Conservation (phyloP, 2,329 filamentous ascomycete genomes). For the Botrytis hyacinthi region DNA sequence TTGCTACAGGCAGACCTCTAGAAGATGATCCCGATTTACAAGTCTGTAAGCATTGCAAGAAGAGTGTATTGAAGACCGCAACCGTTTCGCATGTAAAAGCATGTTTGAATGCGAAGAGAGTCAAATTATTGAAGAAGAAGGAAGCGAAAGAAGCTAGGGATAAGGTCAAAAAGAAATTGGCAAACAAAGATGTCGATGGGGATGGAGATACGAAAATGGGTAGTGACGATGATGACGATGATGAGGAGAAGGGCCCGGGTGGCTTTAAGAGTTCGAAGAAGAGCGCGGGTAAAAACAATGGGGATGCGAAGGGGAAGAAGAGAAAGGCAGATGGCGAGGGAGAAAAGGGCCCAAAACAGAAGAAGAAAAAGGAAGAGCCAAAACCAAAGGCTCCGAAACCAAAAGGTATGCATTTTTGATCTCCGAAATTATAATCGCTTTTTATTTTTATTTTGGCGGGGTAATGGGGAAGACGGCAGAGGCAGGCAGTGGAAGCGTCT, state of each 20-base stretch:
- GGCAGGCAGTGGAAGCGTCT: not conserved
- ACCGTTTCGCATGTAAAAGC: slow-evolving; percentile 78
- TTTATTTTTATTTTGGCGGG: not conserved
- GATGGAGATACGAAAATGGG: slow-evolving; percentile 40
- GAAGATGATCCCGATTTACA: slow-evolving; percentile 77
- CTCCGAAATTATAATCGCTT: not conserved
- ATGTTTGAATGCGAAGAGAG: slow-evolving; percentile 65
- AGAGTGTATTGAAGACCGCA: slow-evolving; percentile 72
- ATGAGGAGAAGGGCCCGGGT: slow-evolving; percentile 40
- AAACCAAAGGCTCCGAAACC: slow-evolving; percentile 81
- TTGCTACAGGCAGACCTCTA: slow-evolving; percentile 76
- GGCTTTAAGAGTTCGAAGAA: slow-evolving; percentile 54
- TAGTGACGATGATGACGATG: slow-evolving; percentile 44
- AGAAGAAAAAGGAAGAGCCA: slow-evolving; percentile 93
- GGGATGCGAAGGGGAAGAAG: slow-evolving; percentile 66
- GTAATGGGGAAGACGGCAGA: not conserved
- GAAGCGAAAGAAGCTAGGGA: slow-evolving; percentile 40
- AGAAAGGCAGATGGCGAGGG: slow-evolving; percentile 71
- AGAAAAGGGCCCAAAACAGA: slow-evolving; percentile 81
- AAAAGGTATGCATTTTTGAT: slow-evolving; percentile 57
- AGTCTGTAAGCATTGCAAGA: slow-evolving; percentile 92
- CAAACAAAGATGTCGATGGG: slow-evolving; percentile 37
- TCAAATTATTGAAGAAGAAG: slow-evolving; percentile 40
- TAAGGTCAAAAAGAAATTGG: slow-evolving; percentile 45
- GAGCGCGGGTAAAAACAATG: slow-evolving; percentile 62